These are phyloP conservation scores for Carex kokanica DNA, from an alignment of 176 grass and related monocot species.

Conservation along the genomic window DNA sequence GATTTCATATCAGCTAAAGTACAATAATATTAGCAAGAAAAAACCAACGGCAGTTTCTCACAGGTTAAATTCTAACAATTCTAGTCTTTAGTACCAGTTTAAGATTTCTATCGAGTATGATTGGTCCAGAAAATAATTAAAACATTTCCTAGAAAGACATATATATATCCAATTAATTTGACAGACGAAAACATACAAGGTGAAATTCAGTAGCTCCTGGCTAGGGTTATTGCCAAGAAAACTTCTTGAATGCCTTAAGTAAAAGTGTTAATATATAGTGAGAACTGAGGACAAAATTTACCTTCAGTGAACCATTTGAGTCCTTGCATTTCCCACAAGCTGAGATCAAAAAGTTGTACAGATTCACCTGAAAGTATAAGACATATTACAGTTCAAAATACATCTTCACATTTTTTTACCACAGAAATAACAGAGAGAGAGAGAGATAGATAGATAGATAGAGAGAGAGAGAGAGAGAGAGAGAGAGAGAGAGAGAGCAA, in stretches of 20 bases:
- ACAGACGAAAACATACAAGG: background rate
- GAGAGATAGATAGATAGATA: background rate
- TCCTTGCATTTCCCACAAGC: conserved; percentile 87
- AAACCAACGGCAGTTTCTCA: background rate
- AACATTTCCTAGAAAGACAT: background rate
- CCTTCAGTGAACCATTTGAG: conserved; percentile 81
- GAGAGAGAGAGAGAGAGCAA: conserved; percentile 25
- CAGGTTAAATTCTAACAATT: conserved; percentile 9
- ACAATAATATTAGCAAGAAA: background rate
- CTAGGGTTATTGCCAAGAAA: conserved; percentile 4
- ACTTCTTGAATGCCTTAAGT: background rate
- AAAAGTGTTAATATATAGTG: background rate
- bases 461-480: conserved; percentile 28
- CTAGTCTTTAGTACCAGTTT: background rate
- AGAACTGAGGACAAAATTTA: conserved; percentile 30
- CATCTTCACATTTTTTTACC: conserved; percentile 12
- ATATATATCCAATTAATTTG: background rate
- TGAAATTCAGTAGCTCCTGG: background rate
- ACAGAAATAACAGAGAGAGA: background rate
- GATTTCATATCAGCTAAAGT: conserved; percentile 23
- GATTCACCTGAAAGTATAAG: conserved; percentile 69
- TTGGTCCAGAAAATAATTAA: background rate
- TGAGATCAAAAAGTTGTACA: conserved; percentile 98
- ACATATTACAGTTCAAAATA: conserved; percentile 8
- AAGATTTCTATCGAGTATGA: background rate